Evolutionary conservation across 108 stramenopile genomes (phyloP).

Genomic region (Epithemia pelagica): DNA sequence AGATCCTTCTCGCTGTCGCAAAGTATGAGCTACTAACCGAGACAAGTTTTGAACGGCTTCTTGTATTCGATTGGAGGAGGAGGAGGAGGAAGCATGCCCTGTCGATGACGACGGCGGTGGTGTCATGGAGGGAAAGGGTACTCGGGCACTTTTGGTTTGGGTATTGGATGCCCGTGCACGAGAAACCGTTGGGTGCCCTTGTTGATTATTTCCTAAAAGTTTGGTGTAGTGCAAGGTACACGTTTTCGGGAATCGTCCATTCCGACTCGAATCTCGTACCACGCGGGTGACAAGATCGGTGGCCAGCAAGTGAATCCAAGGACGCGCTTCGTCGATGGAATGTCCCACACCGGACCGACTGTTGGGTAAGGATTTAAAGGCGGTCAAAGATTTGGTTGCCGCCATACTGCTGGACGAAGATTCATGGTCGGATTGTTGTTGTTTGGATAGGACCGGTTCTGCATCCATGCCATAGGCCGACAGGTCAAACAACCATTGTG

Average conservation of each 20-base stretch:
- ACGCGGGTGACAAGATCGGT: conserved; percentile 66
- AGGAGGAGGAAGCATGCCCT: conserved; percentile 1
- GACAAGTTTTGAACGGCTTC: not conserved
- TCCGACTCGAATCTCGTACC: conserved; percentile 49
- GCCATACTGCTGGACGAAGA: conserved; percentile 11
- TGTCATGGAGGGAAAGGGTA: conserved; percentile 22
- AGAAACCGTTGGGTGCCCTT: conserved; percentile 11
- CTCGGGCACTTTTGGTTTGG: conserved; percentile 30
- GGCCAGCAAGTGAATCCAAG: conserved; percentile 63
- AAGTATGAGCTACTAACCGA: not conserved
- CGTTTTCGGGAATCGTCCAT: conserved; percentile 61
- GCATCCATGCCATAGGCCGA: conserved; percentile 61
- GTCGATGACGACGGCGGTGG: conserved; percentile 21
- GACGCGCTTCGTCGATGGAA: not conserved
- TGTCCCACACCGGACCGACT: not conserved
- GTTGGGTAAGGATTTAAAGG: conserved; percentile 68
- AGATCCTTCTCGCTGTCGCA: conserved; percentile 14
- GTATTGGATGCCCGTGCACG: conserved; percentile 13
- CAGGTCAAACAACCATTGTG: conserved; percentile 48
- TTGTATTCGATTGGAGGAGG: not conserved
- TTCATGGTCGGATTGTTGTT: conserved; percentile 15
- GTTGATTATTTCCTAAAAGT: conserved; percentile 11
- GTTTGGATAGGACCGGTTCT: conserved; percentile 55
- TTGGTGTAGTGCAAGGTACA: conserved; percentile 58
- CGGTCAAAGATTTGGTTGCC: conserved; percentile 72